phyloP scores from a whole-genome alignment of 768 basidiomycete genomes.

The Amanita phalloides region DNA sequence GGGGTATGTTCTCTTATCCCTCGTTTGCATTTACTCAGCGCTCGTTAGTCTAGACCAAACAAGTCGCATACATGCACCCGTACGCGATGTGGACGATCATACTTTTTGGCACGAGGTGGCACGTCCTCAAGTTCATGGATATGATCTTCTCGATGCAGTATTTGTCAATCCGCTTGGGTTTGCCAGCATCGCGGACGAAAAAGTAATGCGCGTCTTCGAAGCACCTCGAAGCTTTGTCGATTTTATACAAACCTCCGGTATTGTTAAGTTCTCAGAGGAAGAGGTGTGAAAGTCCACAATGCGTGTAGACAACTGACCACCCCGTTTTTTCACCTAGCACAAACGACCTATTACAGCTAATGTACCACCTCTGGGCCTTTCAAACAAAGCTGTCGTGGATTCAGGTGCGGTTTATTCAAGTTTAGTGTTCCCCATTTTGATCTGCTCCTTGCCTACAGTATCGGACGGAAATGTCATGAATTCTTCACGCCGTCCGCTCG shows the following conservation, averaged over 20 bases:
- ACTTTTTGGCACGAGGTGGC: slow-evolving; percentile 73
- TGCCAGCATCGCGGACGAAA: slow-evolving; percentile 91
- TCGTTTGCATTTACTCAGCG: slow-evolving; percentile 4
- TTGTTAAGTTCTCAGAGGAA: slow-evolving; percentile 34
- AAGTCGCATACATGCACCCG: slow-evolving; percentile 72
- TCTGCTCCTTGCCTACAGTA: neutral
- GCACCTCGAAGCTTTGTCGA: slow-evolving; percentile 77
- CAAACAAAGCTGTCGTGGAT: slow-evolving; percentile 82
- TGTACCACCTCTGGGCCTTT: slow-evolving; percentile 88
- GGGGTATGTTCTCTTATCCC: slow-evolving; percentile 39
- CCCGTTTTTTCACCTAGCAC: slow-evolving; percentile 23
- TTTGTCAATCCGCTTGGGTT: slow-evolving; percentile 74
- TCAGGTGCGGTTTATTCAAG: slow-evolving; percentile 24
- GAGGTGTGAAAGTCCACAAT: slow-evolving; percentile 28
- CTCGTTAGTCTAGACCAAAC: slow-evolving; percentile 75
- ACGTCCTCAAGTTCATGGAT: slow-evolving; percentile 95
- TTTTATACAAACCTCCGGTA: slow-evolving; percentile 38
- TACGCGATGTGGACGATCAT: slow-evolving; percentile 13
- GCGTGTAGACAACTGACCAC: neutral
- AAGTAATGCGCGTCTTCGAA: slow-evolving; percentile 89
- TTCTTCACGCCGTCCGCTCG: slow-evolving; percentile 52
- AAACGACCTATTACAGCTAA: slow-evolving; percentile 68
- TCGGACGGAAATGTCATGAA: slow-evolving; percentile 1
- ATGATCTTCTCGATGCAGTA: slow-evolving; percentile 74
- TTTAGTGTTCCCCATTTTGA: neutral